phyloP scores from a whole-genome alignment of 163 green algal species.

The Chloromonas sp. region DNA sequence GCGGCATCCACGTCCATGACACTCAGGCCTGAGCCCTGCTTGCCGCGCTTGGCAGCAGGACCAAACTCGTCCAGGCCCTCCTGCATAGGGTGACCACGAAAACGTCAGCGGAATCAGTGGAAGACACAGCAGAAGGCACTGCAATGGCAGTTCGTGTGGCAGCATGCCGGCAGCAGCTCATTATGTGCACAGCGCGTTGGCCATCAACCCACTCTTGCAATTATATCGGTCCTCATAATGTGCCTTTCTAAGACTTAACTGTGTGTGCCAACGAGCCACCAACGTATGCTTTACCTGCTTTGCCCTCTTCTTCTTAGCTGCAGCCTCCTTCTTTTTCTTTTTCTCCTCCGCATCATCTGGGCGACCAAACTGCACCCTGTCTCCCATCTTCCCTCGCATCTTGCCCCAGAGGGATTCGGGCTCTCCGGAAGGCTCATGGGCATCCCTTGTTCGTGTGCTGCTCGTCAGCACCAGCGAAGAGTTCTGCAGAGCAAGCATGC shows the following conservation, averaged over 20 bases:
- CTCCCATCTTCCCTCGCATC: slow-evolving; percentile 79
- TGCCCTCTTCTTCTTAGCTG: slow-evolving; percentile 37
- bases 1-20: slow-evolving; percentile 72
- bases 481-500: slow-evolving; percentile 64
- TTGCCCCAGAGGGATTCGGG: slow-evolving; percentile 78
- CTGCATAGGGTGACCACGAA: slow-evolving; percentile 29
- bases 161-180: neutral
- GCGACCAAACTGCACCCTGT: slow-evolving; percentile 55
- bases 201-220: no score
- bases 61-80: slow-evolving; percentile 26
- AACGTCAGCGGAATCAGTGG: slow-evolving; percentile 2
- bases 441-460: slow-evolving; percentile 71
- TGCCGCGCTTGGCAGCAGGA: slow-evolving; percentile 17
- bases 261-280: no score
- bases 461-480: slow-evolving; percentile 92
- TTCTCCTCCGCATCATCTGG: slow-evolving; percentile 59
- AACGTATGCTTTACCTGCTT: slow-evolving; percentile 6
- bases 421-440: slow-evolving; percentile 85
- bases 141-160: neutral
- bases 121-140: neutral
- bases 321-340: slow-evolving; percentile 42
- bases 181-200: neutral
- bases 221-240: no score
- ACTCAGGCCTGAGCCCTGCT: slow-evolving; percentile 10
- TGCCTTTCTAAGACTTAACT: no score